Base-by-base conservation (phyloP, 2,329 filamentous ascomycete genomes). In the Anisogramma anomala region DNA sequence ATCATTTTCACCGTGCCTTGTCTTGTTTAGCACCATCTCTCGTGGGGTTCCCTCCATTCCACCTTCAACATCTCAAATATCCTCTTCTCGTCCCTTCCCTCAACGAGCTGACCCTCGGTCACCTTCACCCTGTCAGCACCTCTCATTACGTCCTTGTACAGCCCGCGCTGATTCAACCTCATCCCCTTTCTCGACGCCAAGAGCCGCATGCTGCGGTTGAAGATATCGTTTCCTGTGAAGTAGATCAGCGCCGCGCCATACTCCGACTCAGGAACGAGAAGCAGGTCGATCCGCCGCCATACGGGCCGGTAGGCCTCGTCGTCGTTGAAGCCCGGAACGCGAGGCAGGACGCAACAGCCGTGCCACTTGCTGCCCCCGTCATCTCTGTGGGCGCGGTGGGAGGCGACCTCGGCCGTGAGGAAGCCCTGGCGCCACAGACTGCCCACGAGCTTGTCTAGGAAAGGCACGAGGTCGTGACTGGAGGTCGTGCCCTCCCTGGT, bases 191-290 rank as follows among this genome's bases (percentile, higher is more conserved):
- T 86, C 28, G 77, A 75, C 11, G 87, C 86, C 48, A 95, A 59
- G 13, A 59, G 62, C 48, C 89, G 67, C 58, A 95, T 74, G 54
- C 84, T 93, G 13, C 88, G 70, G 58, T 95, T 95, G 64, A 95
- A 95, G 25, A 94, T 82, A 56, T 94, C 88, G 51, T 95, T 91
- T 1, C 89, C 89, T 0, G 89, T 95, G 55, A 95, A 96, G 56
- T 95, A 95, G n/a, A 95, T 72, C 47, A 95, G 58, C 0, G 88
- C 87, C 0, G 84, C 88, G 1, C 89, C 89, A 37, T 86, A 69
- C 58, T 94, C 80, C 2, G 73, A 67, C 50, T 79, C 78, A 0
- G 88, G 87, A 1, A 94, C 88, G 3, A 93, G 71, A 1, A 95
- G 65, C 15, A 95, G 72, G 55, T 95, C 88, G 46, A 95, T 81